A percentile compares a stretch with the other conserved stretches of the same genome.
These are phyloP conservation scores for Metschnikowia cerradonensis DNA, from an alignment of 805 yeast species.

Conservation along the genomic window DNA sequence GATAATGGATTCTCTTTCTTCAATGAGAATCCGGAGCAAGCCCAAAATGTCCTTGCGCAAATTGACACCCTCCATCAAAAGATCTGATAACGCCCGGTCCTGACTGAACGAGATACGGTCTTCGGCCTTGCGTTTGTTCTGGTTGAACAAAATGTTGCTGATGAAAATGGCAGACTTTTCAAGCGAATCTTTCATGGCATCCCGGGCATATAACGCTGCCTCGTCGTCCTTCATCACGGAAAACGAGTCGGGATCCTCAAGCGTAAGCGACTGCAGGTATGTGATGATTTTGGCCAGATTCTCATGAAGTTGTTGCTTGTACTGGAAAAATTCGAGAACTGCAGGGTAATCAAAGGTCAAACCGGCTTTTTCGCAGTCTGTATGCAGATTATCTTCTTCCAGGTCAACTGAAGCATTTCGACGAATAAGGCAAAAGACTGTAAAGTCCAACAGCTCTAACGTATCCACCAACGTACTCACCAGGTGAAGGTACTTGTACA, in stretches of 20 bases:
- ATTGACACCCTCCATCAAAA: constrained; percentile 34
- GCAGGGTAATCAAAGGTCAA: constrained; percentile 47
- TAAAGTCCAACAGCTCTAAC: constrained; percentile 59
- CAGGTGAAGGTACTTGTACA: constrained; percentile 50
- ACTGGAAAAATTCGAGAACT: constrained; percentile 66
- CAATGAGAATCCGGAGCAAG: constrained; percentile 55
- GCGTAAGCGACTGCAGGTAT: constrained; percentile 64
- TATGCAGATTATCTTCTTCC: background rate
- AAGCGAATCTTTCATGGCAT: constrained; percentile 35
- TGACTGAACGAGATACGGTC: constrained; percentile 35
- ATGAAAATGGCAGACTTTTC: constrained; percentile 50
- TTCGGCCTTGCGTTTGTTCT: constrained; percentile 37
- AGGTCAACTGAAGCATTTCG: constrained; percentile 20
- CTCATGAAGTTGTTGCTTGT: constrained; percentile 70
- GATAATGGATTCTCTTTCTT: constrained; percentile 64
- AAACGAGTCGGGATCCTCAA: constrained; percentile 74
- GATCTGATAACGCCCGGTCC: constrained; percentile 36
- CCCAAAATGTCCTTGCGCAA: constrained; percentile 32
- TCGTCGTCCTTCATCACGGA: constrained; percentile 57
- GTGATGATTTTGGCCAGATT: constrained; percentile 53
- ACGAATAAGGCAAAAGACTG: constrained; percentile 46
- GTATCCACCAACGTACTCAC: constrained; percentile 48
- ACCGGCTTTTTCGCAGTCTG: constrained; percentile 9
- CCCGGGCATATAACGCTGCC: constrained; percentile 38
- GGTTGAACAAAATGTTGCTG: constrained; percentile 42